These are phyloP conservation scores for Daldinia vernicosa DNA, from an alignment of 495 filamentous ascomycete species.

Conservation along the genomic window DNA sequence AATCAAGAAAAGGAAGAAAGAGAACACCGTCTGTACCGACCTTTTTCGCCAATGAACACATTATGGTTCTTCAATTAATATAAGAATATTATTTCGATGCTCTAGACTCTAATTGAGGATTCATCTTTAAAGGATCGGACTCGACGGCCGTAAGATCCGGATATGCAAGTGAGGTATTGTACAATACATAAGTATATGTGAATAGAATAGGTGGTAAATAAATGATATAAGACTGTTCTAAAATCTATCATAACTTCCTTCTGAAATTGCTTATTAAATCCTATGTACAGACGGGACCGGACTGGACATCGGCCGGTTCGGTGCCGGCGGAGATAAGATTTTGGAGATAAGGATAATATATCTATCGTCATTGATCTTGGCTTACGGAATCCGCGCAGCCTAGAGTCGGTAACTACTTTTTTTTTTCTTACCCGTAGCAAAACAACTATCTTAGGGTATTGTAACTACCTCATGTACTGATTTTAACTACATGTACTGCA, in stretches of 20 bases:
- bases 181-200: neutral
- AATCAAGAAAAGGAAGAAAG: neutral
- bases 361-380: constrained; percentile 38
- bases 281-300: neutral
- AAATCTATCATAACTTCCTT: neutral
- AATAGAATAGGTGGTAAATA: no score
- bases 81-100: neutral
- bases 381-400: constrained; percentile 18
- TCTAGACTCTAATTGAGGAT: neutral
- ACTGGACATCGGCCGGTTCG: constrained; percentile 15
- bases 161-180: neutral
- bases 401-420: constrained; percentile 1
- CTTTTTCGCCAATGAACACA: neutral
- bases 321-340: constrained; percentile 37
- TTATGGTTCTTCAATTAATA: neutral
- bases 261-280: neutral
- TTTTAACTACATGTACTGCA: constrained; percentile 20
- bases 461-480: constrained; percentile 10
- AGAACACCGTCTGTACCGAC: neutral
- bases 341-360: constrained; percentile 31
- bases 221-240: no score
- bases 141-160: neutral
- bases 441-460: neutral
- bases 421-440: neutral
- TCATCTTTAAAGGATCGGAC: neutral